Evolutionary conservation across 1,284 basidiomycete species (phyloP).

Genomic region (Mixia osmundae): DNA sequence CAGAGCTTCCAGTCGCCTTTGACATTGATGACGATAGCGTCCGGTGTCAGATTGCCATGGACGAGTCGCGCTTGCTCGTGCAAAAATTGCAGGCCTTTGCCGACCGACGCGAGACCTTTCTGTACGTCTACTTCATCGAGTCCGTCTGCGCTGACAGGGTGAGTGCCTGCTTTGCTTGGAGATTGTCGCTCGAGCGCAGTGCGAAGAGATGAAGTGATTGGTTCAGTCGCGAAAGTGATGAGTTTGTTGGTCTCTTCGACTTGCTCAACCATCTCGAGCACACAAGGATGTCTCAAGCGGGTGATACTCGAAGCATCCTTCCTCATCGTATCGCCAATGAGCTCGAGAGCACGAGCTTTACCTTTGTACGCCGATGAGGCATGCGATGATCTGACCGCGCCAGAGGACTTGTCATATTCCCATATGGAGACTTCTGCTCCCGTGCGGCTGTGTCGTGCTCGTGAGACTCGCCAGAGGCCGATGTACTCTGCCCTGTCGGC

Average conservation of each 20-base stretch:
- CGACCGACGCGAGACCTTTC: constrained; percentile 81
- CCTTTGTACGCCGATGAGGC: background rate
- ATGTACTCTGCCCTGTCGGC: no score
- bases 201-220: constrained; percentile 49
- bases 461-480: background rate
- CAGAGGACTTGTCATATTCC: constrained; percentile 1
- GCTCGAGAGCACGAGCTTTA: background rate
- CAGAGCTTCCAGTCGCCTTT: constrained; percentile 96
- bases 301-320: constrained; percentile 58
- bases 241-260: constrained; percentile 28
- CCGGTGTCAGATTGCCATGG: constrained; percentile 71
- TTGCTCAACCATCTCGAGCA: constrained; percentile 90
- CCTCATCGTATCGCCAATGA: no score
- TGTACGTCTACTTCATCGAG: constrained; percentile 88
- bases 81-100: constrained; percentile 76
- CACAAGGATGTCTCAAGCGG: constrained; percentile 71
- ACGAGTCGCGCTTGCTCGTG: constrained; percentile 76
- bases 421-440: constrained; percentile 1
- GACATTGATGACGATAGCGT: constrained; percentile 59
- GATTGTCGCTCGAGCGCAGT: constrained; percentile 33
- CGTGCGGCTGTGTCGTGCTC: background rate
- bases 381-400: background rate
- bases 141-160: constrained; percentile 30
- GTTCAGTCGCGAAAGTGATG: constrained; percentile 80
- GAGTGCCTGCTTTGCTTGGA: constrained; percentile 20